Base-by-base conservation (phyloP, 768 basidiomycete species). In the Tylopilus felleus region DNA sequence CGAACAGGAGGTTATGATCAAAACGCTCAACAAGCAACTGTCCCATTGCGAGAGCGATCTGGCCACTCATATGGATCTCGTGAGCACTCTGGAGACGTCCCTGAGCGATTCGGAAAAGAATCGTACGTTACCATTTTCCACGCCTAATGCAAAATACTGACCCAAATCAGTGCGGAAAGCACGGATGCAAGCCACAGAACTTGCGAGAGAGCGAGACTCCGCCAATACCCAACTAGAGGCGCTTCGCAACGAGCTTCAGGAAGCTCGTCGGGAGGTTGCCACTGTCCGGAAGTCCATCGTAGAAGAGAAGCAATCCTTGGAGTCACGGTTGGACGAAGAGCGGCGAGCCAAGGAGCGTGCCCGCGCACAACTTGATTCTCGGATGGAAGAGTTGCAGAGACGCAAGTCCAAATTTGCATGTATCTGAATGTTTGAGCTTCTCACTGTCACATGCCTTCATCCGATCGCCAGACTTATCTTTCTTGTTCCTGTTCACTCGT, bases 381-480 rank as follows among this genome's bases (percentile, higher is more conserved):
- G 93, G 59, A 87, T 93, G 85, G 90, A 92, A 52, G 93, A 94
- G 64, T 75, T 93, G 39, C 75, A 80, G 57, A 82, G 80, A 74
- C 86, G 90, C 56, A 94, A 93, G 76, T 93, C 90, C 58, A 96
- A 95, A 75, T 96, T 93, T 71, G 88, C 86, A 49, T 93, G 91
- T 73, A 80, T 93, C 71, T 93, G 77, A 80, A 57, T 66, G 53
- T 49, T 53, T 55, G 56, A 49, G 43, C 53, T 7, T 49, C 36
- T 31, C 44, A 53, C 28, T 43, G 39, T 51, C 35, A 9, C 47
- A 55, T 60, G 46, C 50, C 44, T 41, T 38, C 39, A 33, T 42
- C 35, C 51, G 9, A 41, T 42, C 60, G 6, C 46, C 51, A 47
- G 31, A 35, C 46, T 14, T 33, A 7, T 23, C 28, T 60, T 31